Conservation (phyloP, 768 basidiomycete genomes). For the Collybiopsis luxurians region DNA sequence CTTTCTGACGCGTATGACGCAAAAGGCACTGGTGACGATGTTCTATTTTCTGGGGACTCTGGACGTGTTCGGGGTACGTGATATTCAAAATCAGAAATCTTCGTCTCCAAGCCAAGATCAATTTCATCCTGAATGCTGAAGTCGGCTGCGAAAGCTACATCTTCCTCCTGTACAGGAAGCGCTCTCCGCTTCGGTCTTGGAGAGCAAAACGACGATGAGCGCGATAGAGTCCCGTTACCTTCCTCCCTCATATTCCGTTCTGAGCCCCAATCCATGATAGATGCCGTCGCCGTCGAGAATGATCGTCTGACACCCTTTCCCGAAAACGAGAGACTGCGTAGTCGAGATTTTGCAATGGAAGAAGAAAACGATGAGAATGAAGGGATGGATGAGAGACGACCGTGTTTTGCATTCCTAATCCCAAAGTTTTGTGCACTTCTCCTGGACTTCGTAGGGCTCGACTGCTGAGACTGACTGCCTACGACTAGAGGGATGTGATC, state of each 20-base stretch:
- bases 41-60: not conserved
- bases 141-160: not conserved
- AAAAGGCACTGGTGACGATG: not conserved
- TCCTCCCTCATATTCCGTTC: not conserved
- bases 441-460: not conserved
- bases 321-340: not conserved
- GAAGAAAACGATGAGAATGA: not conserved
- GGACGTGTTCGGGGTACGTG: not conserved
- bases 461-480: not conserved
- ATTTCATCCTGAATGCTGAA: not conserved
- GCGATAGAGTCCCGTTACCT: not conserved
- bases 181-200: constrained; percentile 6
- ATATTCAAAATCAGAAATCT: not conserved
- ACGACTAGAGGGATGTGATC: not conserved
- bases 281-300: not conserved
- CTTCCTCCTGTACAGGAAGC: not conserved
- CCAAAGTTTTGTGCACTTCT: not conserved
- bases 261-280: not conserved
- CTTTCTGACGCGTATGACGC: not conserved
- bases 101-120: not conserved
- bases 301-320: not conserved
- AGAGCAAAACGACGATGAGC: constrained; percentile 5
- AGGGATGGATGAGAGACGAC: not conserved
- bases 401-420: not conserved
- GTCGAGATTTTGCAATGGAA: not conserved